Evolutionary conservation across 345 rosid genomes (phyloP), one percentile per base, ranked within the genome.

Genomic region (Boechera retrofracta): DNA sequence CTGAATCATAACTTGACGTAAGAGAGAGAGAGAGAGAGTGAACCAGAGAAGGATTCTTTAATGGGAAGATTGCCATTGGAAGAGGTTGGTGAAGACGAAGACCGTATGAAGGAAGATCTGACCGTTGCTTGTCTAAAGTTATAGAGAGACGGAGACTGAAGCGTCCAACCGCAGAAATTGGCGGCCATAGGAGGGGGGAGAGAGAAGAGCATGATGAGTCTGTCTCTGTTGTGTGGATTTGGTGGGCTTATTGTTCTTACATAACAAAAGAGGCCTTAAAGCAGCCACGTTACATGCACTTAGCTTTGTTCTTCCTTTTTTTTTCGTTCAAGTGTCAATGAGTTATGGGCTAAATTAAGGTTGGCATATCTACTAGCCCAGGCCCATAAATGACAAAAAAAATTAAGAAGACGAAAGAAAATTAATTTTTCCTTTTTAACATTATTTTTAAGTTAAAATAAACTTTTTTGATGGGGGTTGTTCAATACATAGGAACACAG

Each of bases 21-120:
- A 39, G 42, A 36, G 38, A 51, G n/a, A 44, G 74, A 73, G 70
- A 82, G 58, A 21, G 16, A 33, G 71, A 29, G 74, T 38, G 72
- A 51, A 87, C 90, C 91, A 69, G 87, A 38, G 35, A 87, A 75
- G 28, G 85, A 29, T 64, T 67, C 55, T 35, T 79, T 76, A 70
- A 72, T 74, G 13, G 77, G 60, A 55, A 78, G 81, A 56, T 85
- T 75, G 64, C 82, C 87, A n/a, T 66, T 81, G 79, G 89, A 77
- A 64, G 76, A 70, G 51, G 56, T 3, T 41, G 75, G 60, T 28
- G 83, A 74, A 58, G 81, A 72, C 42, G 82, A 68, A 18, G 83
- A 56, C 29, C 81, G 67, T 5, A 48, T 78, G 80, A 84, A 62
- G n/a, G 87, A 12, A n/a, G 75, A 81, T 69, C 72, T 76, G 66